phyloP scores from a whole-genome alignment of 2,329 filamentous ascomycete genomes.

The Arthrobotrys pseudoclavata region DNA sequence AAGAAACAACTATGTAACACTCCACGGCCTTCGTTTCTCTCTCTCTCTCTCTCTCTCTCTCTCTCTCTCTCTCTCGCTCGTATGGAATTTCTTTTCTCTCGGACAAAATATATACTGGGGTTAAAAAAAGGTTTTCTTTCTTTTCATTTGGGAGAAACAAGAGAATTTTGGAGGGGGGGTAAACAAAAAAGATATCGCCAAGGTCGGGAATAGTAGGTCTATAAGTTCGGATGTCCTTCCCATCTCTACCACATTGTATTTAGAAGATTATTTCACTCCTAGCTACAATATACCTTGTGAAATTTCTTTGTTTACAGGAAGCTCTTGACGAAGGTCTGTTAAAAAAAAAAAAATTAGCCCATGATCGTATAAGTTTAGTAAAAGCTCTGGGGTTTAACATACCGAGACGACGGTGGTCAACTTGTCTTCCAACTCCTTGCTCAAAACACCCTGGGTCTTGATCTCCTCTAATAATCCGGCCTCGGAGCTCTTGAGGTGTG shows the following conservation, averaged over 20 bases:
- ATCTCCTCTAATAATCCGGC: slow-evolving; percentile 84
- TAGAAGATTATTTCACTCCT: slow-evolving; percentile 52
- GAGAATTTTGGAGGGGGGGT: slow-evolving; percentile 35
- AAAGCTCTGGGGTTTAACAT: slow-evolving; percentile 10
- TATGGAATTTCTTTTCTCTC: slow-evolving; percentile 35
- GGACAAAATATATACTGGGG: slow-evolving; percentile 53
- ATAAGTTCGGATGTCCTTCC: slow-evolving; percentile 48
- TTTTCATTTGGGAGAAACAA: slow-evolving; percentile 46
- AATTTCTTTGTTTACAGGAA: slow-evolving; percentile 52
- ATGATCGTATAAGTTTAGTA: background rate
- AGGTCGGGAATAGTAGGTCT: slow-evolving; percentile 45
- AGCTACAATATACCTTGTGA: slow-evolving; percentile 49
- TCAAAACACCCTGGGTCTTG: slow-evolving; percentile 94
- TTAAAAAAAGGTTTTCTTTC: slow-evolving; percentile 39
- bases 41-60: no score
- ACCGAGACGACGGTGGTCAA: slow-evolving; percentile 78
- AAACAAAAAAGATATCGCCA: slow-evolving; percentile 42
- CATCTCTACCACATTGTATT: slow-evolving; percentile 61
- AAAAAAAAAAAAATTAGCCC: slow-evolving; percentile 15
- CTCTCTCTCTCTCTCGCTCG: no score
- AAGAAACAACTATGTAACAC: slow-evolving; percentile 54
- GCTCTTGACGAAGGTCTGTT: slow-evolving; percentile 62
- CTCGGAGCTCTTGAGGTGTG: slow-evolving; percentile 93
- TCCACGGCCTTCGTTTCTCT: slow-evolving; percentile 17
- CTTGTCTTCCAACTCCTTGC: slow-evolving; percentile 90